phyloP scores from a whole-genome alignment of 2,329 filamentous ascomycete genomes.

The Botryotinia convoluta region DNA sequence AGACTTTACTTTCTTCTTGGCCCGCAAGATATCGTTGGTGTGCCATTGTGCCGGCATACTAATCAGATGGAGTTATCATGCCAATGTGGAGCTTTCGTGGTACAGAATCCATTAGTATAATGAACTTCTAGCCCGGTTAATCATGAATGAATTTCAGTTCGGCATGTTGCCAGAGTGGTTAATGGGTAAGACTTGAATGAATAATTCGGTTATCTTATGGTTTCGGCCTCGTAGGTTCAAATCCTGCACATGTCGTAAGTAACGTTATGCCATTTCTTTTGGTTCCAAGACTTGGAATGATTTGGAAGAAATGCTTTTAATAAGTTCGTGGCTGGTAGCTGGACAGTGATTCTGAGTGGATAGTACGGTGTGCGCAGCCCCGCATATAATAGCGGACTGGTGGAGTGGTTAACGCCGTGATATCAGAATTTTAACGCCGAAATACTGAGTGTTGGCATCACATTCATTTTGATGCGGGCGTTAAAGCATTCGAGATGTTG shows the following conservation, averaged over 20 bases:
- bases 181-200: slow-evolving; percentile 22
- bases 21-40: too few species aligned
- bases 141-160: too few species aligned
- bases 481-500: background rate
- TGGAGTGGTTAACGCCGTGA: background rate
- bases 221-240: slow-evolving; percentile 23
- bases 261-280: background rate
- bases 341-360: background rate
- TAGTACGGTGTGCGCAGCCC: background rate
- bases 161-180: slow-evolving; percentile 22
- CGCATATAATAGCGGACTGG: background rate
- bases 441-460: background rate
- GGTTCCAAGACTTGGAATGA: background rate
- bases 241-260: slow-evolving; percentile 19
- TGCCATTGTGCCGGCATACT: too few species aligned
- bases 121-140: too few species aligned
- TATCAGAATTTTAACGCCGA: background rate
- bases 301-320: background rate
- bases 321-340: background rate
- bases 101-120: too few species aligned
- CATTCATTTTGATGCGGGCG: background rate
- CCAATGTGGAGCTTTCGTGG: too few species aligned
- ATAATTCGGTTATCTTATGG: slow-evolving; percentile 22
- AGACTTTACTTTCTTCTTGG: too few species aligned
- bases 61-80: too few species aligned